Evolutionary conservation across 495 filamentous ascomycete species (phyloP).

Genomic region (Cercophora newfieldiana): DNA sequence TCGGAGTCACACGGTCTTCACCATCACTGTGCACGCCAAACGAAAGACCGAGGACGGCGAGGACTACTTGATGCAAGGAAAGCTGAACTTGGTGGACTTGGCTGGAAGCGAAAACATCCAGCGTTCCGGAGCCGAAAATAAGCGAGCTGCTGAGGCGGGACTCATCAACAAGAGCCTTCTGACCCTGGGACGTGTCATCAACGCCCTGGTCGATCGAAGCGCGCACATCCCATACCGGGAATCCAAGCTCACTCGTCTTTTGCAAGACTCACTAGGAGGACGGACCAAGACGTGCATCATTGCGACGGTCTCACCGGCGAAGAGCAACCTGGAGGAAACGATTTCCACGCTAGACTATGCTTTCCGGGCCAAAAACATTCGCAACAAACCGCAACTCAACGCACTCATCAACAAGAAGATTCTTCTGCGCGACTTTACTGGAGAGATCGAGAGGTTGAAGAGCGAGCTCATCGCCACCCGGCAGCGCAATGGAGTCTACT

Average conservation of each 20-base stretch:
- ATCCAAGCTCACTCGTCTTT: slow-evolving; percentile 89
- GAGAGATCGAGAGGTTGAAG: slow-evolving; percentile 93
- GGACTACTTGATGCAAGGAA: slow-evolving; percentile 89
- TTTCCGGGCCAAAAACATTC: slow-evolving; percentile 95
- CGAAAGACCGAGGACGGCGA: slow-evolving; percentile 73
- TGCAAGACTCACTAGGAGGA: slow-evolving; percentile 95
- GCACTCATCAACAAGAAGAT: slow-evolving; percentile 89
- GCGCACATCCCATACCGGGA: slow-evolving; percentile 94
- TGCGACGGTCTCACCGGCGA: slow-evolving; percentile 90
- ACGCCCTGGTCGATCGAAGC: slow-evolving; percentile 89
- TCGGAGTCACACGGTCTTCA: slow-evolving; percentile 94
- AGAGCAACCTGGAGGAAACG: slow-evolving; percentile 93
- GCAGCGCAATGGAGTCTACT: slow-evolving; percentile 91
- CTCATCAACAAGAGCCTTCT: slow-evolving; percentile 97
- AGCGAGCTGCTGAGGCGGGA: slow-evolving; percentile 91
- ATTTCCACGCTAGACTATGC: slow-evolving; percentile 98
- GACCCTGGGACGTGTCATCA: slow-evolving; percentile 94
- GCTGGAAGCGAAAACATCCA: slow-evolving; percentile 98
- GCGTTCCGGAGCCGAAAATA: slow-evolving; percentile 94
- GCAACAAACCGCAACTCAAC: slow-evolving; percentile 96
- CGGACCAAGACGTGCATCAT: slow-evolving; percentile 98
- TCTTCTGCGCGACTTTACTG: slow-evolving; percentile 81
- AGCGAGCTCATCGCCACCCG: slow-evolving; percentile 89
- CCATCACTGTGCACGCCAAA: slow-evolving; percentile 86
- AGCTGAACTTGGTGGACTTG: slow-evolving; percentile 93